Conservation (phyloP, 306 rosid genomes). For the Vachellia collinsii region DNA sequence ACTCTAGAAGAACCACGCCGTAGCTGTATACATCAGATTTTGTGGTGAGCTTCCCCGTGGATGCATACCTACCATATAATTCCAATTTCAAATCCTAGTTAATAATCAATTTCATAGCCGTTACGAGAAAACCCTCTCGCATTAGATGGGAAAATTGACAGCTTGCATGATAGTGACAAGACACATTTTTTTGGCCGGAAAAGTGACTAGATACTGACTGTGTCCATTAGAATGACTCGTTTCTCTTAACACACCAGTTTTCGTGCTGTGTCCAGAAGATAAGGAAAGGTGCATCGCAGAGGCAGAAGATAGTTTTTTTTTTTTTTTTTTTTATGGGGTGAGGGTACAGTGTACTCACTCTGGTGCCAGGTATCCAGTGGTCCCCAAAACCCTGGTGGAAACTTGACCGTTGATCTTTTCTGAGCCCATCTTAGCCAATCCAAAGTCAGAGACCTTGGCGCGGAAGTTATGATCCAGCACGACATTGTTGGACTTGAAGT, state of each 20-base stretch:
- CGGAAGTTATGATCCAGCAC: constrained; percentile 75
- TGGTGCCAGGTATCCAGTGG: constrained; percentile 98
- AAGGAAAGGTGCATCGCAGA: constrained; percentile 37
- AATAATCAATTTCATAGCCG: background rate
- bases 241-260: constrained; percentile 38
- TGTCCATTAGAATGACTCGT: constrained; percentile 51
- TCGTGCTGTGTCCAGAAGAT: constrained; percentile 28
- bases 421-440: constrained; percentile 88
- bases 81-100: constrained; percentile 1
- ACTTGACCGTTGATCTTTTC: constrained; percentile 84
- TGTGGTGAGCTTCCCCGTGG: constrained; percentile 88
- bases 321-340: background rate
- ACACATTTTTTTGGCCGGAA: background rate
- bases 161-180: constrained; percentile 51
- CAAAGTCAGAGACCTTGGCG: constrained; percentile 88
- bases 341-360: constrained; percentile 69
- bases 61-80: constrained; percentile 66
- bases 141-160: constrained; percentile 36
- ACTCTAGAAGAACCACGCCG: constrained; percentile 92
- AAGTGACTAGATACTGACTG: constrained; percentile 41
- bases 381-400: constrained; percentile 85
- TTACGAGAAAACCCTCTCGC: background rate
- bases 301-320: constrained; percentile 16
- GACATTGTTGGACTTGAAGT: constrained; percentile 80
- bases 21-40: constrained; percentile 94